Conservation (phyloP, 176 grass and related monocot genomes). For the Tillandsia fasciculata region DNA sequence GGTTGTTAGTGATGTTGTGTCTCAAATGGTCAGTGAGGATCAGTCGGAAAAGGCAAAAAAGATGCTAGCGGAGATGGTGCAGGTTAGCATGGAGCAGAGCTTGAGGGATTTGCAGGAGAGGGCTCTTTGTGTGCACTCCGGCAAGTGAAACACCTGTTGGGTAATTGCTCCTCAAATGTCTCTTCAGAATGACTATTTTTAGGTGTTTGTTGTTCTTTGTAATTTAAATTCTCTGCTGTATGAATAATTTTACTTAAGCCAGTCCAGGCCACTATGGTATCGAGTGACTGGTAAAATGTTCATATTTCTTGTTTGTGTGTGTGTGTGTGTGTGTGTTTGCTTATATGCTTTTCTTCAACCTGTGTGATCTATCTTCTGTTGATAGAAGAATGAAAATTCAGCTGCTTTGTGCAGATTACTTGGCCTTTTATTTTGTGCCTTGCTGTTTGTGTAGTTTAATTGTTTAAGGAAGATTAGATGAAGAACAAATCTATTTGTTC, state of each 20-base stretch:
- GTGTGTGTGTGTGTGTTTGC: no score
- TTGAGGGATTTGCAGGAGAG: constrained; percentile 82
- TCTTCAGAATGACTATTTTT: not conserved
- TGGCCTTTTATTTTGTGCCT: not conserved
- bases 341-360: not conserved
- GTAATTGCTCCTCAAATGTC: not conserved
- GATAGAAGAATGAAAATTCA: constrained; percentile 5
- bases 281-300: constrained; percentile 15
- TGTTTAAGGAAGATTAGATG: no score
- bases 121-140: constrained; percentile 35
- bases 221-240: not conserved
- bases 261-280: constrained; percentile 17
- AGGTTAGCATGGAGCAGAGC: constrained; percentile 98
- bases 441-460: not conserved
- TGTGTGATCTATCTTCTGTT: not conserved
- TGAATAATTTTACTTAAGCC: constrained; percentile 2
- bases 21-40: constrained; percentile 67
- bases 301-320: not conserved
- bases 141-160: not conserved
- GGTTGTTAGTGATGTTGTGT: constrained; percentile 77
- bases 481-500: no score
- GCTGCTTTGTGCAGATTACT: not conserved
- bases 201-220: not conserved
- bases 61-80: constrained; percentile 94
- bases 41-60: constrained; percentile 63